Conservation (phyloP, 345 rosid species). For the Camelina laxa region DNA sequence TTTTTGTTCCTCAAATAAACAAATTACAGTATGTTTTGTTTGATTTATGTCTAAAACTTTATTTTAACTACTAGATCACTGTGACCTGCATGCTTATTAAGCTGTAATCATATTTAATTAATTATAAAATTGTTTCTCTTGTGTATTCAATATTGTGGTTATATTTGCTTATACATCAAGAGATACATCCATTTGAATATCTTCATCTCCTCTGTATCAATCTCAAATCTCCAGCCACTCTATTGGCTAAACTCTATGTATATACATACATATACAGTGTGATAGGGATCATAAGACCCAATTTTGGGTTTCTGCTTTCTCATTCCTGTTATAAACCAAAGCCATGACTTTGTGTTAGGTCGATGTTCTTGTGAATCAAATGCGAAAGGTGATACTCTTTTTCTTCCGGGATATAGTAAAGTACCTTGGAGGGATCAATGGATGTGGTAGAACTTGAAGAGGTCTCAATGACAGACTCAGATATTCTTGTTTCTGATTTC, state of each 20-base stretch:
- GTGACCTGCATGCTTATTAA: no score
- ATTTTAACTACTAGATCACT: no score
- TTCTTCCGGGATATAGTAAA: neutral
- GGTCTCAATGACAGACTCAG: slow-evolving; percentile 57
- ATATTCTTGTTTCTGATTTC: slow-evolving; percentile 81
- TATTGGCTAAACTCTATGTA: slow-evolving; percentile 31
- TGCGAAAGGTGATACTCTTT: neutral
- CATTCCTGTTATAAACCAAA: slow-evolving; percentile 39
- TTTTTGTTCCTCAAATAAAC: no score
- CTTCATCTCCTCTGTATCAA: slow-evolving; percentile 15
- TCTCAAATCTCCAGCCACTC: slow-evolving; percentile 26
- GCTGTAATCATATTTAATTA: neutral
- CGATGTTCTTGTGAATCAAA: slow-evolving; percentile 1
- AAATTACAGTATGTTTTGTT: no score
- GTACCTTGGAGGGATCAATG: slow-evolving; percentile 59
- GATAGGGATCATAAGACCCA: neutral
- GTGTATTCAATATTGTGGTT: neutral
- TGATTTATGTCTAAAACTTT: no score
- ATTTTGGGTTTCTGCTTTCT: slow-evolving; percentile 12
- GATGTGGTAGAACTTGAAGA: slow-evolving; percentile 44
- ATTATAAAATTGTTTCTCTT: neutral
- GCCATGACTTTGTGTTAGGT: neutral
- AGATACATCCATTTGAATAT: slow-evolving; percentile 26
- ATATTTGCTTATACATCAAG: slow-evolving; percentile 6
- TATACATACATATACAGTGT: slow-evolving; percentile 31